These are phyloP conservation scores for Solanum chacoense DNA, from an alignment of 305 asterid genomes.

Conservation along the genomic window DNA sequence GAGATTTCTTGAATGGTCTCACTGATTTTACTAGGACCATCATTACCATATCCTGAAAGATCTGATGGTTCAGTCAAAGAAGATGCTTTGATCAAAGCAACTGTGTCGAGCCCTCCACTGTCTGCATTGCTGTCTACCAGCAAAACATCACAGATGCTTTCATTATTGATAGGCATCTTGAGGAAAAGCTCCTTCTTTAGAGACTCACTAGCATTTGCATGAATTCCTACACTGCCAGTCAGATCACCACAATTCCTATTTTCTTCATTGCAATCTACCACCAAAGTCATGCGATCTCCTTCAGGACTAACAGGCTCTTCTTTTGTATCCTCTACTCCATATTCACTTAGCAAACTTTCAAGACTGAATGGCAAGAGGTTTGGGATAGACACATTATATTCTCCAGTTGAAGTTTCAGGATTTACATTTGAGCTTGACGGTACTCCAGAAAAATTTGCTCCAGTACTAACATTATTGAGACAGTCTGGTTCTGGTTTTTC, in stretches of 20 bases:
- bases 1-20: not conserved
- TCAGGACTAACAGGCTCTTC: not conserved
- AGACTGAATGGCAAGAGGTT: not conserved
- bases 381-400: not conserved
- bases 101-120: not conserved
- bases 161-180: not conserved
- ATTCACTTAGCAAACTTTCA: constrained; percentile 1
- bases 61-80: not conserved
- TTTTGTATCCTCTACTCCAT: not conserved
- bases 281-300: not conserved
- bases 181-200: not conserved
- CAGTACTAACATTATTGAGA: constrained; percentile 4
- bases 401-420: not conserved
- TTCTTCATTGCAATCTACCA: not conserved
- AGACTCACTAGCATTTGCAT: not conserved
- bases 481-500: constrained; percentile 11
- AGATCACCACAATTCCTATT: not conserved
- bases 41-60: not conserved
- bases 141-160: not conserved
- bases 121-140: not conserved
- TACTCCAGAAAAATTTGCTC: constrained; percentile 8
- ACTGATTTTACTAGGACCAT: constrained; percentile 1
- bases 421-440: constrained; percentile 6
- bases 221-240: not conserved
- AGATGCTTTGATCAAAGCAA: not conserved